Base-by-base conservation (phyloP, 768 basidiomycete species). In the Rhizopogon rudus region DNA sequence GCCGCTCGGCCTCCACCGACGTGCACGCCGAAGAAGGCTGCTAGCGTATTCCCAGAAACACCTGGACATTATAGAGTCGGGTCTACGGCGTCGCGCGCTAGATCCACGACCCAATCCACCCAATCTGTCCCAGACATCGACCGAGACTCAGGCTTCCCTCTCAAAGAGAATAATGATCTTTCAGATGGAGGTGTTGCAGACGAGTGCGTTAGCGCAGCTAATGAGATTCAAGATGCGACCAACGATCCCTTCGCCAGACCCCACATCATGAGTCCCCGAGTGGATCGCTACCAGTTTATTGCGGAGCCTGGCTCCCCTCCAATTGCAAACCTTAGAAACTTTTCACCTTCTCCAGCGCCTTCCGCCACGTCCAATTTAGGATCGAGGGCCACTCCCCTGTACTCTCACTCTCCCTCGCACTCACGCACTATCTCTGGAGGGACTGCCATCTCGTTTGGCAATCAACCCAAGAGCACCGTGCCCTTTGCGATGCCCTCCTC, bases 1-100 rank as follows among this genome's bases (percentile, higher is more conserved):
- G 31, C 33, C 20, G 33, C 17, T 35, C 46, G 20, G 12, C 31
- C 33, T 20, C 17, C 12, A 17, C 31, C n/a, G 3, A 8, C 6
- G 17, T 48, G 46, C 33, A 16, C 56, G 7, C 46, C 57, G 6
- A 54, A 29, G 50, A 63, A 60, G 43, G 43, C 50, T 51, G 33
- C 46, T 12, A 49, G 28, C 50, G 39, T 50, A 12, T 45, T 66
- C 35, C 60, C 66, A 22, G 63, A 49, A 44, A 63, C 62, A 0
- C 62, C 61, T 35, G 35, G 12, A 0, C 35, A 35, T 50, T 56
- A 60, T 51, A 63, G 55, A 39, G 45, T 33, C 6, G 40, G 53
- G 6, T 71, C 68, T 2, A 44, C 59, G 13, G 43, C 43, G n/a
- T 29, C 60, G 13, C 60, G 56, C 0, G 12, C 35, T 35, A 35